Conservation (phyloP, 306 rosid species). For the Quercus rubra region DNA sequence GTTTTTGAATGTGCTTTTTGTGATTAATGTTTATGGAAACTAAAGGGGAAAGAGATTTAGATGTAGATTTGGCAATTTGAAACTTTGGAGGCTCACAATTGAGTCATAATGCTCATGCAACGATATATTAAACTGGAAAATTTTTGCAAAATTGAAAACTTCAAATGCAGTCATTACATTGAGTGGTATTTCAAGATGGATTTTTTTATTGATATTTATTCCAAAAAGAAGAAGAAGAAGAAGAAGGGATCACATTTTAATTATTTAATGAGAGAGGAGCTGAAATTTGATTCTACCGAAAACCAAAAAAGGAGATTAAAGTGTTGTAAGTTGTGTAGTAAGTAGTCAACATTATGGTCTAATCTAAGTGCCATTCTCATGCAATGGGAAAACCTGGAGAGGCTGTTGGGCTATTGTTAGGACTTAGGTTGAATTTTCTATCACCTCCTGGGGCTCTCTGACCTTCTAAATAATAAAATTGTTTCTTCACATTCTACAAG, state of each 20-base stretch:
- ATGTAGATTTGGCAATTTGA: no score
- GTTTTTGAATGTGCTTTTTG: not conserved
- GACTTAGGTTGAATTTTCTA: not conserved
- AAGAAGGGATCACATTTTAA: not conserved
- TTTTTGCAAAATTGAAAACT: not conserved
- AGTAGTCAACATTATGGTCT: not conserved
- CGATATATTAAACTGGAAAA: not conserved
- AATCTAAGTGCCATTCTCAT: not conserved
- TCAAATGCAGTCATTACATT: not conserved
- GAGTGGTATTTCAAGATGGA: no score
- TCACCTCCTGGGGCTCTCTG: no score
- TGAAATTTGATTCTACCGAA: not conserved
- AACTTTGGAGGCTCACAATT: no score
- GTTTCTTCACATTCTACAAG: not conserved
- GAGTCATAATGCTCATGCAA: not conserved
- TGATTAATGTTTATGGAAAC: not conserved
- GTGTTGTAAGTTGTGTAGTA: not conserved
- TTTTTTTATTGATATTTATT: no score
- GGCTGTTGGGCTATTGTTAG: not conserved
- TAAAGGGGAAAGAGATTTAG: not conserved
- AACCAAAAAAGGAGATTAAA: not conserved
- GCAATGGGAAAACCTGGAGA: not conserved
- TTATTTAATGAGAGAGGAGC: not conserved
- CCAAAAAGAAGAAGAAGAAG: no score
- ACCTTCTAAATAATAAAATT: not conserved